Base-by-base conservation (phyloP, 441 rosid species). In the Erysimum cheiri region DNA sequence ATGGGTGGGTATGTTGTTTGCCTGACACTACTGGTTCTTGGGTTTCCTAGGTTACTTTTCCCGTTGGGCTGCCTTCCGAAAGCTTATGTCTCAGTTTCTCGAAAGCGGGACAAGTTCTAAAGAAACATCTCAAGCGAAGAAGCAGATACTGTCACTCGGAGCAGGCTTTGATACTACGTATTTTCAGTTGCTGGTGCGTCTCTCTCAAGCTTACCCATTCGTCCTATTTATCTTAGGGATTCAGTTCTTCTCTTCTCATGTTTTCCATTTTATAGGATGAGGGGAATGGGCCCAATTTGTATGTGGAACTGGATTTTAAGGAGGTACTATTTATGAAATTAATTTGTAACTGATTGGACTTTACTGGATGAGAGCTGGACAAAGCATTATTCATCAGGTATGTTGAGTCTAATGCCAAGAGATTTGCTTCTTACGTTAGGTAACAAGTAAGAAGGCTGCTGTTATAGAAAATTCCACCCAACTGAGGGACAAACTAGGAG, bases 231-330 rank as follows among this genome's bases (percentile, higher is more conserved):
- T 40, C 24, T 22, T 22, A 22, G 24, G 24, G 24, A 22, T 24
- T 47, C 3, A 22, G 24, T 50, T 6, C 48, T 56, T 24, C 31
- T 61, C 6, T 63, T 48, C 71, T 12, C 58, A 31, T 60, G 50
- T 33, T 37, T 60, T 64, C 32, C 60, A 3, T 57, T 73, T 33
- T 67, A 17, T 88, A 92, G 98, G 97, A 90, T 62, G 96, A 92
- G 74, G 97, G 91, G 31, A 87, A 78, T 76, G 86, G 88, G 13
- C 97, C 98, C n/a, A 52, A 76, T 79, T 71, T 95, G 63, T 90
- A 90, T n/a, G 99, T 95, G 69, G 99, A 95, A 84, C 82, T 95
- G 78, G 99, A 92, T 83, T 95, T 90, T 77, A 88, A 85, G 79
- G 97, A 95, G 99, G 99, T 95, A 60, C 44, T 35, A 43, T 78